Conservation (phyloP, 768 basidiomycete species). For the Lactarius hengduanensis region DNA sequence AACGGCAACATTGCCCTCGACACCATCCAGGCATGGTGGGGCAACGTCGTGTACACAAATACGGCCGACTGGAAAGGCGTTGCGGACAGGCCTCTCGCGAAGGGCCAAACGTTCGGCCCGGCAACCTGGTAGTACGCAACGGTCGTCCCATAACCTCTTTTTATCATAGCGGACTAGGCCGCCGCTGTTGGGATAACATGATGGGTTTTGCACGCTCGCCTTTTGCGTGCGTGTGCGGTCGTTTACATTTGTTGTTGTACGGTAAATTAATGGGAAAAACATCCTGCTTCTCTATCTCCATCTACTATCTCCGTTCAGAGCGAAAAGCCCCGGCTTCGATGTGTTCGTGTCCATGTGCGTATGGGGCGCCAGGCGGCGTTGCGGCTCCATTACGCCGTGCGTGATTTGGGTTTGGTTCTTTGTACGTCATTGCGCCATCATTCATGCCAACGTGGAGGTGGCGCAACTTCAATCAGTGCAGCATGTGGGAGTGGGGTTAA, state of each 20-base stretch:
- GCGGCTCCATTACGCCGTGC: neutral
- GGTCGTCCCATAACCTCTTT: neutral
- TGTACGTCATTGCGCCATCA: neutral
- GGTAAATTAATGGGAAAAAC: neutral
- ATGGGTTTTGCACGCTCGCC: neutral
- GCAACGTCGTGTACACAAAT: conserved; percentile 46
- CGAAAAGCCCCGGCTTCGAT: neutral
- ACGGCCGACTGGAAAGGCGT: conserved; percentile 33
- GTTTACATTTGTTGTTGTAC: conserved; percentile 1
- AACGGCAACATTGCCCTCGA: conserved; percentile 57
- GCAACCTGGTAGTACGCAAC: conserved; percentile 13
- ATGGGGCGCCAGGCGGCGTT: neutral
- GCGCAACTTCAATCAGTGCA: neutral
- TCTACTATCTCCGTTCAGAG: neutral
- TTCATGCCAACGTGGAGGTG: neutral
- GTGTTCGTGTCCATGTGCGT: neutral
- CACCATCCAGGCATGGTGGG: conserved; percentile 67
- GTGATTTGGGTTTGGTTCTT: neutral
- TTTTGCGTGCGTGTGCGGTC: neutral
- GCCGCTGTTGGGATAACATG: neutral
- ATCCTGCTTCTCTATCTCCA: neutral
- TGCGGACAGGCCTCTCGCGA: conserved; percentile 20
- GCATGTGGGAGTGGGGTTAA: too few species aligned
- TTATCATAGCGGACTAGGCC: neutral
- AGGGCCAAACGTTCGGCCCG: conserved; percentile 25